Base-by-base conservation (phyloP, 495 filamentous ascomycete species). In the Annulohypoxylon nitens region DNA sequence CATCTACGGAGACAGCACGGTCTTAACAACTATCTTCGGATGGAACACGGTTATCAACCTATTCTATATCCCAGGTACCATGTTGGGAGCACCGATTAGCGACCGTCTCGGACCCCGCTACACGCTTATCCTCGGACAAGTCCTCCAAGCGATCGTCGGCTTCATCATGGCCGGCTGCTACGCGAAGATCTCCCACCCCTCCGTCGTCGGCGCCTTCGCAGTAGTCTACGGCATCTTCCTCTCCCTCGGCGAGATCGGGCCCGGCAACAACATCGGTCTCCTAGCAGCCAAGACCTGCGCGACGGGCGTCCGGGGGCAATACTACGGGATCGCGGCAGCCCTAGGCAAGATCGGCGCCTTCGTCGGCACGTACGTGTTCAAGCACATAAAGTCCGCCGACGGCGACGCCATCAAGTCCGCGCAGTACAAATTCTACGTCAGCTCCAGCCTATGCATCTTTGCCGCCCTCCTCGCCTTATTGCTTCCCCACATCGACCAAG, bases 221-320 rank as follows among this genome's bases (percentile, higher is more conserved):
- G 89, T 94, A 7, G 89, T 96, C 8, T 85, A 86, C 71, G 90
- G 93, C 43, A 88, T 98, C 73, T 97, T 98, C 84, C 84, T 93
- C 2, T 88, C 90, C 0, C 87, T 97, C 8, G 95, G 94, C 25
- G 94, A 97, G 79, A 76, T 95, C 47, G 95, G 94, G 0, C 93
- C 95, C 0, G 95, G 94, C 30, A 90, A 98, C 81, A 97, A 97
- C 79, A 97, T 97, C 74, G 94, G 94, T 4, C 87, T 97, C 0
- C 81, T 94, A 20, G 94, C 94, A 0, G 92, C 93, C 60, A 97
- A 97, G 82, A 95, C 92, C 14, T 91, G 90, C 78, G 93, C 94
- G 0, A 98, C 95, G 3, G 90, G 90, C 10, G 91, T 98, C 36
- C 86, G 94, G 23, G 95, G 94, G 9, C 93, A 96, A 76, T 98